These are phyloP conservation scores for Lagenidium giganteum DNA, from an alignment of 352 stramenopile genomes.

Conservation along the genomic window DNA sequence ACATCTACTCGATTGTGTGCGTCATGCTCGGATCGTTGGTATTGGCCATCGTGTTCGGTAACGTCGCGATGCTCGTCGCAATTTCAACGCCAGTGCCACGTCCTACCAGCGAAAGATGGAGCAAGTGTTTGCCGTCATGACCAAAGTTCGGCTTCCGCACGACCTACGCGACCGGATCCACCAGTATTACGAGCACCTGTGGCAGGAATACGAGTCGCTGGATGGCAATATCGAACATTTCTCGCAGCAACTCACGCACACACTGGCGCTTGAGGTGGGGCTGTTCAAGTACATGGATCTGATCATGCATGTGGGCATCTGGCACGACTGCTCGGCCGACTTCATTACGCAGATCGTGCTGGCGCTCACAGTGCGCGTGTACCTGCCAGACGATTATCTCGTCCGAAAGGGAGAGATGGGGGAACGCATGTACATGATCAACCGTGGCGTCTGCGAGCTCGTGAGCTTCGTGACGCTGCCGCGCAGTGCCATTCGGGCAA, in stretches of 20 bases:
- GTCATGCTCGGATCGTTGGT: conserved; percentile 47
- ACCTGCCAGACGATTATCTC: conserved; percentile 60
- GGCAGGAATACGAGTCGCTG: conserved; percentile 21
- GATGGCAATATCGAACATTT: conserved; percentile 16
- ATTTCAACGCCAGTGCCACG: too few relatives aligned
- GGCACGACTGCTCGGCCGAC: conserved; percentile 34
- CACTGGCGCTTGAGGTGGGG: conserved; percentile 22
- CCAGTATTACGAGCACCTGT: conserved; percentile 25
- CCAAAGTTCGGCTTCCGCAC: conserved; percentile 8
- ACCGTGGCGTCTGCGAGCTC: conserved; percentile 40
- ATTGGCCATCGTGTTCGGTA: conserved; percentile 36
- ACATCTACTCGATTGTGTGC: conserved; percentile 28
- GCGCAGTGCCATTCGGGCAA: too few relatives aligned
- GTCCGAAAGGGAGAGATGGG: conserved; percentile 40
- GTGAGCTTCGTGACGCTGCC: too few relatives aligned
- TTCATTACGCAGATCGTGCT: conserved; percentile 54
- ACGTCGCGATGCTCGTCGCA: conserved; percentile 10
- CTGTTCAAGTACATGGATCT: conserved; percentile 61
- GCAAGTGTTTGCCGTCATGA: conserved; percentile 16
- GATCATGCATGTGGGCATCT: conserved; percentile 37
- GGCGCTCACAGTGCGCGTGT: conserved; percentile 39
- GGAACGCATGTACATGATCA: conserved; percentile 65
- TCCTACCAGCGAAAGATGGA: conserved; percentile 27
- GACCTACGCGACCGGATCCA: conserved; percentile 19
- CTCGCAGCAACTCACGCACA: conserved; percentile 18